Percentiles rank a stretch among this genome's conserved stretches.
These are phyloP conservation scores for Helianthus annuus DNA, from an alignment of 129 eudicot species.

Conservation along the genomic window HanXRQr2.0-SUNRISE NC_035438.2:18419285-18419784, in stretches of 20 bases:
- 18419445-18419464: constrained; percentile 61
- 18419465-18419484: constrained; percentile 47
- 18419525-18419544: neutral
- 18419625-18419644: neutral
- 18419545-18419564: neutral
- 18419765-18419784: neutral
- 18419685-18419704: no score
- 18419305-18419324: constrained; percentile 36
- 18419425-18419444: constrained; percentile 40
- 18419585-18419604: neutral
- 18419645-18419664: neutral
- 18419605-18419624: neutral
- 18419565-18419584: neutral
- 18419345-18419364: constrained; percentile 21
- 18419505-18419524: constrained; percentile 25
- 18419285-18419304: constrained; percentile 31
- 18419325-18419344: constrained; percentile 37
- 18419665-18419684: neutral
- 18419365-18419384: constrained; percentile 46
- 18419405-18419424: constrained; percentile 34
- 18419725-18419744: neutral
- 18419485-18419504: constrained; percentile 53
- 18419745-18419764: neutral
- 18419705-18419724: no score
- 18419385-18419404: constrained; percentile 41